Base-by-base conservation (phyloP, 495 filamentous ascomycete genomes). In the Thermothielavioides terrestris region DNA sequence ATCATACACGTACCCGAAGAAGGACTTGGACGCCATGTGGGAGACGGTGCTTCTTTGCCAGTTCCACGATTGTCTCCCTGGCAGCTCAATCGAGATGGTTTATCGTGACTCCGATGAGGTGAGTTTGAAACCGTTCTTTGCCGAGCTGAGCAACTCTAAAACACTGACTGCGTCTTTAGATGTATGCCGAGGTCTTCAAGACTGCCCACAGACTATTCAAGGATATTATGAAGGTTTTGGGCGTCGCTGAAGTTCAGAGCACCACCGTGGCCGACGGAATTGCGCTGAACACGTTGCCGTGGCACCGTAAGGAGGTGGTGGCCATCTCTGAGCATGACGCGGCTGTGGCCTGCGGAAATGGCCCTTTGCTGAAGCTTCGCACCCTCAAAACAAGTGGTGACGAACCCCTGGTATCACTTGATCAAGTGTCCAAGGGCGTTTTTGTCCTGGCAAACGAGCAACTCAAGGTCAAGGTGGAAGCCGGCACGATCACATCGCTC, bases 1-100 rank as follows among this genome's bases (percentile, higher is more conserved):
- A n/a, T 67, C 70, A 15, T 97, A 95, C 68, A 80, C 81, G 54
- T 98, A 97, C 61, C 92, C 92, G 1, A 98, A 96, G 69, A 76
- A 84, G 58, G 77, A 89, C 14, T 80, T 98, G 41, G 92, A 98
- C 61, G 75, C 83, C 39, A 89, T 98, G 81, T 98, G 92, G 92
- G 91, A 98, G 68, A 74, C 69, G 22, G 73, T 81, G 0, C 75
- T 94, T 10, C 79, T 95, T 15, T 95, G 90, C 57, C 92, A 98
- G 57, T 97, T 97, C 73, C 92, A 98, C 60, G 92, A 98, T 62
- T 95, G 91, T 61, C 71, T 98, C 30, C 92, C 92, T 9, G 92
- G 92, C n/a, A 94, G 85, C 60, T 83, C 81, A 15, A 97, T 98
- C 52, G 89, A 91, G 63, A 95, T 98, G 90, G 91, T 86, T 63